These are phyloP conservation scores for Fomitopsis serialis DNA, from an alignment of 768 basidiomycete genomes.

Conservation along the genomic window DNA sequence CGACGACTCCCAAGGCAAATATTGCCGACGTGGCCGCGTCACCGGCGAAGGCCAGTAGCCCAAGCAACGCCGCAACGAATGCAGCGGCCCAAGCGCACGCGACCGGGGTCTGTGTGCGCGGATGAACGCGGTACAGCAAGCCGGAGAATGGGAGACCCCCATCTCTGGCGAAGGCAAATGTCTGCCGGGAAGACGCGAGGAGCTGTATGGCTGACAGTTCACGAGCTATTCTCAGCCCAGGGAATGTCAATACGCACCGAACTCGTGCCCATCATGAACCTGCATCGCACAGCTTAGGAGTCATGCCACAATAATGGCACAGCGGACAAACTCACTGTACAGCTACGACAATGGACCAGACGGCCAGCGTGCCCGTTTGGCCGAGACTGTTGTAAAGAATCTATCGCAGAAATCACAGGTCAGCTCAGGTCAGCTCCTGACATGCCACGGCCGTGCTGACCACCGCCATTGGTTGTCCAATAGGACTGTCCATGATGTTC, in stretches of 20 bases:
- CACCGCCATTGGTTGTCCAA: slow-evolving; percentile 52
- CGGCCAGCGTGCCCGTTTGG: slow-evolving; percentile 26
- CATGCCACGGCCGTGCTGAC: no score
- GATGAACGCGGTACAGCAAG: slow-evolving; percentile 56
- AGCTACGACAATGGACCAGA: slow-evolving; percentile 32
- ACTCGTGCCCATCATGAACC: slow-evolving; percentile 55
- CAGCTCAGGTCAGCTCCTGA: no score
- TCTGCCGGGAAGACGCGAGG: slow-evolving; percentile 49
- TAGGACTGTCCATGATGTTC: slow-evolving; percentile 34
- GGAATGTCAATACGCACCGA: slow-evolving; percentile 31
- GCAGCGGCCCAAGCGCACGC: slow-evolving; percentile 52
- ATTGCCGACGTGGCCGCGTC: slow-evolving; percentile 33
- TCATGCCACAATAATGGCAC: no score
- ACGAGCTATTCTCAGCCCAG: background rate
- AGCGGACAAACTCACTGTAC: slow-evolving; percentile 15
- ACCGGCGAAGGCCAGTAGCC: slow-evolving; percentile 57
- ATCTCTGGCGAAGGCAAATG: slow-evolving; percentile 68
- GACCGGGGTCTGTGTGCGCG: slow-evolving; percentile 46
- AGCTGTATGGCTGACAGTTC: slow-evolving; percentile 17
- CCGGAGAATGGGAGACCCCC: slow-evolving; percentile 60
- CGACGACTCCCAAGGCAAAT: slow-evolving; percentile 23
- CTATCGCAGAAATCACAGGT: background rate
- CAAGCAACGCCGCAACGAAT: slow-evolving; percentile 42
- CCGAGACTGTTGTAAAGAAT: slow-evolving; percentile 29
- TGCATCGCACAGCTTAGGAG: slow-evolving; percentile 9